Evolutionary conservation across 2,329 filamentous ascomycete genomes (phyloP).

Genomic region (Trichoderma harzianum): DNA sequence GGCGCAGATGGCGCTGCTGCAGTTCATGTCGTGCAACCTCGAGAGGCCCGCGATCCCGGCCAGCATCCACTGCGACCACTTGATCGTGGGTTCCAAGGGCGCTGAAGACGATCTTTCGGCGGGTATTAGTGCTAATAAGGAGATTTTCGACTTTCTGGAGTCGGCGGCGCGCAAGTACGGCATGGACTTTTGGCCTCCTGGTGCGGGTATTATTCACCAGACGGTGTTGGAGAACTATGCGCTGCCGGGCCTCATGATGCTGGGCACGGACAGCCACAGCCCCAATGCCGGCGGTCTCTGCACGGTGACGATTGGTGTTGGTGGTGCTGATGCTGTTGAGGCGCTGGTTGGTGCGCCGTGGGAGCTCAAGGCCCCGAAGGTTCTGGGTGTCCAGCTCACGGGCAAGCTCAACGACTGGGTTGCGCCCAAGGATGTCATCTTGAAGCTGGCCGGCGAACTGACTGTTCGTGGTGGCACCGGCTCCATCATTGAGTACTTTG

Average conservation of each 20-base stretch:
- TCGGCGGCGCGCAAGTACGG: slow-evolving; percentile 87
- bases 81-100: slow-evolving; percentile 93
- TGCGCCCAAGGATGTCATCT: slow-evolving; percentile 91
- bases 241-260: slow-evolving; percentile 96
- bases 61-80: slow-evolving; percentile 97
- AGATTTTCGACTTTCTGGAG: slow-evolving; percentile 97
- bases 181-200: slow-evolving; percentile 93
- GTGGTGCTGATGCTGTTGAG: slow-evolving; percentile 95
- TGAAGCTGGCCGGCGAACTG: slow-evolving; percentile 81
- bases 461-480: slow-evolving; percentile 94
- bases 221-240: slow-evolving; percentile 97
- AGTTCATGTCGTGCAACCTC: slow-evolving; percentile 97
- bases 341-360: slow-evolving; percentile 93
- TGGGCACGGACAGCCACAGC: slow-evolving; percentile 95
- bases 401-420: slow-evolving; percentile 88
- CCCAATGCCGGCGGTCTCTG: slow-evolving; percentile 95
- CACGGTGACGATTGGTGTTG: slow-evolving; percentile 93
- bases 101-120: slow-evolving; percentile 80
- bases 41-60: slow-evolving; percentile 88
- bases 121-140: slow-evolving; percentile 87
- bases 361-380: slow-evolving; percentile 93
- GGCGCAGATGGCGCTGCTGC: slow-evolving; percentile 94
- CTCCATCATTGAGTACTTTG: slow-evolving; percentile 91
- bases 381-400: slow-evolving; percentile 80
- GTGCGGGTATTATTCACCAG: slow-evolving; percentile 95